phyloP scores from a whole-genome alignment of 108 stramenopile genomes.

The Nitzschia sp. region DNA sequence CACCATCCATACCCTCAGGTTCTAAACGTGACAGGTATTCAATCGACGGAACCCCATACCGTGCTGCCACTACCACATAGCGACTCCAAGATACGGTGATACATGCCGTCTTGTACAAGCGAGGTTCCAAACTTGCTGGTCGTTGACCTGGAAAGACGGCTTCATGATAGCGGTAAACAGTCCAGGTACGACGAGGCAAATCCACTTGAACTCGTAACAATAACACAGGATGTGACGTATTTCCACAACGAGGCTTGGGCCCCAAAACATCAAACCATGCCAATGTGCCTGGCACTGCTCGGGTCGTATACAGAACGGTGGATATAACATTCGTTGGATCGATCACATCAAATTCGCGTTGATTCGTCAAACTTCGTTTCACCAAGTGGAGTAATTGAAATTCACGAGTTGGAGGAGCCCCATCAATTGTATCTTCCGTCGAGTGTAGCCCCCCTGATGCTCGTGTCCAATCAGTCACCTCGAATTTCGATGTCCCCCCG shows the following conservation, averaged over 20 bases:
- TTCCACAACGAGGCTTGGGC: neutral
- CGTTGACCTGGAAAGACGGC: constrained; percentile 37
- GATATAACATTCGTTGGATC: constrained; percentile 13
- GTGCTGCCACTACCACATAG: constrained; percentile 34
- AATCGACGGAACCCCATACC: constrained; percentile 45
- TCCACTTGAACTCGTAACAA: constrained; percentile 30
- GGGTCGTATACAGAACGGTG: constrained; percentile 36
- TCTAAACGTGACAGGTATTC: constrained; percentile 7
- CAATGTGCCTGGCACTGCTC: constrained; percentile 43
- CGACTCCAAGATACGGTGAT: constrained; percentile 50
- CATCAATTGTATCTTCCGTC: constrained; percentile 38
- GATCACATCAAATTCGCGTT: constrained; percentile 46
- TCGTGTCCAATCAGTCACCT: constrained; percentile 36
- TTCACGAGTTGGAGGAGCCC: constrained; percentile 27
- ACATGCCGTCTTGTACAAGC: constrained; percentile 34
- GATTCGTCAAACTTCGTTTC: constrained; percentile 26
- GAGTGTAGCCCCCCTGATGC: constrained; percentile 31
- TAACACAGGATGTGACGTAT: neutral
- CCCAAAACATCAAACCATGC: constrained; percentile 53
- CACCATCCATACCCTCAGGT: neutral
- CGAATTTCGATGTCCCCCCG: constrained; percentile 39
- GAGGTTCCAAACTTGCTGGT: neutral
- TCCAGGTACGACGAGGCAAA: constrained; percentile 11
- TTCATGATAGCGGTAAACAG: constrained; percentile 26
- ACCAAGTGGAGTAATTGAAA: constrained; percentile 26